A percentile compares a stretch with the other conserved stretches of the same genome.
phyloP scores from a whole-genome alignment of 2,329 filamentous ascomycete species.

The Scopulariopsis brevicaulis region DNA sequence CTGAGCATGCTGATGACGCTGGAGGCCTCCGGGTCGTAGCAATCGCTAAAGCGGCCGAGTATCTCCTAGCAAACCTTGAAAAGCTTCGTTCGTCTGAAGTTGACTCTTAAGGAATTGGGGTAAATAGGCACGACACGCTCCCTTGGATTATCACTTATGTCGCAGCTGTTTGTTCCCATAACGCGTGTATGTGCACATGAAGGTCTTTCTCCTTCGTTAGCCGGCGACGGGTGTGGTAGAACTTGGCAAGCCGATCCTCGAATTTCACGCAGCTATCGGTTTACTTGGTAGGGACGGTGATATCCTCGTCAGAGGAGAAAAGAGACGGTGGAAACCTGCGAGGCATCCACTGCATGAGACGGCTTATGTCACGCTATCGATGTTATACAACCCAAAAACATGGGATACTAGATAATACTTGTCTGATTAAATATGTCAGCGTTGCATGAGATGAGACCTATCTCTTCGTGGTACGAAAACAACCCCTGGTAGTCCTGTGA shows the following conservation, averaged over 20 bases:
- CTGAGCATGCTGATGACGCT: slow-evolving; percentile 22
- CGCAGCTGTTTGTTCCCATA: slow-evolving; percentile 12
- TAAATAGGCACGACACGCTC: slow-evolving; percentile 14
- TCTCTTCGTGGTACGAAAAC: no score
- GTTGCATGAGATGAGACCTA: no score
- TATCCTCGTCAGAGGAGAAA: slow-evolving; percentile 28
- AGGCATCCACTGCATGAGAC: slow-evolving; percentile 29
- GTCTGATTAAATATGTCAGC: no score
- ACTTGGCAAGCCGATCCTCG: slow-evolving; percentile 31
- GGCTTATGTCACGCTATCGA: slow-evolving; percentile 32
- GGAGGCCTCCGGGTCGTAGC: slow-evolving; percentile 19
- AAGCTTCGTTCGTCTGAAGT: slow-evolving; percentile 17
- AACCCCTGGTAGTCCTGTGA: slow-evolving; percentile 14
- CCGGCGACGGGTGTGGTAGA: slow-evolving; percentile 25
- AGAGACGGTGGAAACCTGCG: slow-evolving; percentile 32
- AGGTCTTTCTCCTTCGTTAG: slow-evolving; percentile 22
- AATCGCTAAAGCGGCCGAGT: slow-evolving; percentile 20
- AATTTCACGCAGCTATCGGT: slow-evolving; percentile 31
- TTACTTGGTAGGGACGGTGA: slow-evolving; percentile 26
- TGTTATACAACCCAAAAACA: slow-evolving; percentile 28
- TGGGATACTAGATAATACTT: no score
- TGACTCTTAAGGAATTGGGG: slow-evolving; percentile 16
- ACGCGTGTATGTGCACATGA: slow-evolving; percentile 19
- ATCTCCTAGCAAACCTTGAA: slow-evolving; percentile 24
- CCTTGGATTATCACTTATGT: slow-evolving; percentile 15